Percentiles rank a stretch among this genome's conserved stretches.
Evolutionary conservation across 352 stramenopile species (phyloP).

Genomic region (Halophytophthora batemanensis): DNA sequence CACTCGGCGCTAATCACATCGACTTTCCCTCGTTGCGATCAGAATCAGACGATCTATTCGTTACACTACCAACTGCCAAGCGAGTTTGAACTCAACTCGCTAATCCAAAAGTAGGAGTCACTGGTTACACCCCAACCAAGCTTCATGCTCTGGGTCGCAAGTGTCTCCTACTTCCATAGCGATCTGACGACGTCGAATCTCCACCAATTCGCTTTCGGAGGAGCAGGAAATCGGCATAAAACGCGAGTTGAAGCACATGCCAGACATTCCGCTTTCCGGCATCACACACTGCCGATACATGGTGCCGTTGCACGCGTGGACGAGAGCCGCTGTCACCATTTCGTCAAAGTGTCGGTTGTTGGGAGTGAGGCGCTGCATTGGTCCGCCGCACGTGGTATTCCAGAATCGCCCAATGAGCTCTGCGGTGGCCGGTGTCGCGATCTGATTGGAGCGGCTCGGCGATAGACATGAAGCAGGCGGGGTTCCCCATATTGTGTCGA

Average conservation of each 20-base stretch:
- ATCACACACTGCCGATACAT: constrained; percentile 21
- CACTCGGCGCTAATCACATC: too few species aligned
- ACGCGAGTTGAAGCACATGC: constrained; percentile 19
- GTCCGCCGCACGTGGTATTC: constrained; percentile 3
- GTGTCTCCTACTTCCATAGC: background rate
- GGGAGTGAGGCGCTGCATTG: background rate
- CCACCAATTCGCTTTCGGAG: background rate
- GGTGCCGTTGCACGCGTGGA: constrained; percentile 22
- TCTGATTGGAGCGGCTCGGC: constrained; percentile 3
- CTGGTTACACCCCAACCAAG: too few species aligned
- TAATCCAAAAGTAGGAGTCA: too few species aligned
- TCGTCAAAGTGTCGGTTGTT: background rate
- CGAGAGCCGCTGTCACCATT: background rate
- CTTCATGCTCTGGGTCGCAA: constrained; percentile 12
- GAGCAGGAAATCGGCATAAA: constrained; percentile 12
- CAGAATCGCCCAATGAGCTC: constrained; percentile 6
- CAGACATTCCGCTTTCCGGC: background rate
- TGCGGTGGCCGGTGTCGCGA: background rate
- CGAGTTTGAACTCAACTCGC: too few species aligned
- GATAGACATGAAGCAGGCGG: constrained; percentile 1
- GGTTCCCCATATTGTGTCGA: background rate
- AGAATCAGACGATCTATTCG: too few species aligned
- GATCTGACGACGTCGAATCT: constrained; percentile 9
- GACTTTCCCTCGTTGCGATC: too few species aligned
- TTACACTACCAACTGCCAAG: too few species aligned